Base-by-base conservation (phyloP, 2,329 filamentous ascomycete genomes). In the Xenosphaeropsis pyriputrescens region DNA sequence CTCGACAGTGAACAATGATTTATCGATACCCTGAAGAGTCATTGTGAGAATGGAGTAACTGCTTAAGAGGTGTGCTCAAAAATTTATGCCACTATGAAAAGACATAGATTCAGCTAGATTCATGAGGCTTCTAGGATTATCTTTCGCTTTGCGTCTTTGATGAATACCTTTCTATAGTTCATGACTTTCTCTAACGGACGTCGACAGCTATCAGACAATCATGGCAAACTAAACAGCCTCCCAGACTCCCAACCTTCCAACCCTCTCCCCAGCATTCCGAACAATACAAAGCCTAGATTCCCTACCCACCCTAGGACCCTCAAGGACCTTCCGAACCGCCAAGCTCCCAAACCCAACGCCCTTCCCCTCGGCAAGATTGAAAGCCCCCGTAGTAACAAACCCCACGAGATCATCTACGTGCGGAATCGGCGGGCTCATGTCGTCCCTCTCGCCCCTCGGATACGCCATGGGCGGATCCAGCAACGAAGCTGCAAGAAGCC, bases 371-470 rank as follows among this genome's bases (percentile, higher is more conserved):
- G 74, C 72, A 2, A 96, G 68, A 50, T 80, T 86, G 55, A 80
- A 94, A 36, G 83, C 79, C 0, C 89, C 91, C 1, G 80, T 81
- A 2, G 86, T 95, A 17, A 95, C 78, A 54, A 93, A 98, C 0
- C 91, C 91, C 36, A 96, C 72, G 11, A 96, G 65, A 54, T 95
- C 83, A 16, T 71, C 65, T 43, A 76, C 75, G 8, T 67, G 65
- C 0, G 89, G 89, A n/a, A 86, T 75, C 0, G 75, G 52, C 1
- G 79, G 79, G 47, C 84, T 74, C 0, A 58, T 54, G 0, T 64
- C 63, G 17, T 58, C 44, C 6, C 43, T 35, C 29, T 41, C 37
- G 12, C 14, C 14, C 15, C 37, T 45, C 5, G 62, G 52, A 53
- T 58, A 68, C 4, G 52, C 47, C 29, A 51, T 51, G 17, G 59